Percentiles rank a stretch among this genome's conserved stretches.
These are phyloP conservation scores for Phalaenopsis aphrodite DNA, from an alignment of 106 monocot genomes.

Conservation along the genomic window DNA sequence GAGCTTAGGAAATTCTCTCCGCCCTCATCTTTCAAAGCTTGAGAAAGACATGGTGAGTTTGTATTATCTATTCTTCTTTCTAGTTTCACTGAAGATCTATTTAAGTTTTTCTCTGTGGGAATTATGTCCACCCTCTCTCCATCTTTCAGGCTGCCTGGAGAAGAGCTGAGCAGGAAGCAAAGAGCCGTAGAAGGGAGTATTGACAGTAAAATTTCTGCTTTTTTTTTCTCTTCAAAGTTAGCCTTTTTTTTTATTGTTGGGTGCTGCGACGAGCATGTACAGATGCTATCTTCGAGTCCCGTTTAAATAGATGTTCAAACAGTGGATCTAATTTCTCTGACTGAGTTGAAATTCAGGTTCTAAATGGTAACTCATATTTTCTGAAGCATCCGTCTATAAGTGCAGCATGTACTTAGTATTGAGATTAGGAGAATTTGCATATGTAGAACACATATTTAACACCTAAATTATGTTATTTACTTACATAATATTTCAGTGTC, in stretches of 20 bases:
- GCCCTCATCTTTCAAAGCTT: conserved; percentile 67
- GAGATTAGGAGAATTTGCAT: too few species aligned
- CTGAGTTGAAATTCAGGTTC: too few species aligned
- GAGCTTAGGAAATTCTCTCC: conserved; percentile 69
- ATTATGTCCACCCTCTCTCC: neutral
- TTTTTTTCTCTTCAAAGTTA: neutral
- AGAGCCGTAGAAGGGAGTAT: conserved; percentile 14
- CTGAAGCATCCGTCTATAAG: too few species aligned
- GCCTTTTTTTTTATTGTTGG: neutral
- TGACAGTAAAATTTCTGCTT: neutral
- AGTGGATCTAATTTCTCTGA: neutral
- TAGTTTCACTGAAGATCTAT: neutral
- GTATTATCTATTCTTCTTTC: conserved; percentile 1
- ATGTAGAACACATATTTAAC: too few species aligned
- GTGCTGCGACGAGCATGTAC: neutral
- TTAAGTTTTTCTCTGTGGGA: neutral
- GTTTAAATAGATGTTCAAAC: neutral
- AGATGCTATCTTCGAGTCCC: neutral
- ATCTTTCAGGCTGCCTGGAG: conserved; percentile 76
- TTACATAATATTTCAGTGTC: too few species aligned
- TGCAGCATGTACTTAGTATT: too few species aligned
- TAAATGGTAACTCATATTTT: too few species aligned
- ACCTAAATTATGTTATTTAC: too few species aligned
- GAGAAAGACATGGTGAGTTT: conserved; percentile 59
- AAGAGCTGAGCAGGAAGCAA: conserved; percentile 63